Conservation (phyloP, 2,329 filamentous ascomycete species). For the Sclerotiophoma versabilis region DNA sequence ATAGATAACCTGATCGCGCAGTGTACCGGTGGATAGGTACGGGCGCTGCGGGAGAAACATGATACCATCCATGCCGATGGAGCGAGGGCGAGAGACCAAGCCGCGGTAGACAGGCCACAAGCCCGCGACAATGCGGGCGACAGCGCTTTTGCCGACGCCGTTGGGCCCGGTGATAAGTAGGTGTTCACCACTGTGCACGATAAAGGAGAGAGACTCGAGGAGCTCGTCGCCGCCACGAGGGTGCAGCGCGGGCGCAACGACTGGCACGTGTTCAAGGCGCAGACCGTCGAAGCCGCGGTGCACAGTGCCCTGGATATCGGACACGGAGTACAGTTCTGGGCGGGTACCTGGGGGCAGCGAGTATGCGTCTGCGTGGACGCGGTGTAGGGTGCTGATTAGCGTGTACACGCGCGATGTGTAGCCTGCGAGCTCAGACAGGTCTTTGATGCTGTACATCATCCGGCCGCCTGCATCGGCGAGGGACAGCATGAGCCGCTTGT, state of each 20-base stretch:
- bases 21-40: slow-evolving; percentile 88
- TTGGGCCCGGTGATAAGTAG: slow-evolving; percentile 94
- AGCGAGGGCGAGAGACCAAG: slow-evolving; percentile 84
- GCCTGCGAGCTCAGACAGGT: slow-evolving; percentile 91
- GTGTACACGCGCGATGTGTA: slow-evolving; percentile 97
- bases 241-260: slow-evolving; percentile 88
- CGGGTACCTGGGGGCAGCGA: slow-evolving; percentile 69
- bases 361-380: slow-evolving; percentile 91
- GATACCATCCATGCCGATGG: slow-evolving; percentile 84
- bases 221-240: slow-evolving; percentile 92
- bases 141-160: slow-evolving; percentile 90
- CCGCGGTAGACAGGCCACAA: slow-evolving; percentile 97
- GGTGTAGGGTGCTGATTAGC: slow-evolving; percentile 90
- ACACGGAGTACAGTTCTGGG: slow-evolving; percentile 84
- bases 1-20: slow-evolving; percentile 97
- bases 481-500: slow-evolving; percentile 97
- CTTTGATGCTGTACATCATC: slow-evolving; percentile 99
- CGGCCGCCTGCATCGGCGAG: slow-evolving; percentile 93
- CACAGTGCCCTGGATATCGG: slow-evolving; percentile 90
- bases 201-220: slow-evolving; percentile 85
- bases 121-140: slow-evolving; percentile 85
- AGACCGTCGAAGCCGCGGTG: slow-evolving; percentile 96
- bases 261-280: slow-evolving; percentile 87
- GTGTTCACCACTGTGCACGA: slow-evolving; percentile 90
- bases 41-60: slow-evolving; percentile 98